A percentile compares a stretch with the other conserved stretches of the same genome.
Evolutionary conservation across 768 basidiomycete species (phyloP).

Genomic region (Hygrocybe punicea): DNA sequence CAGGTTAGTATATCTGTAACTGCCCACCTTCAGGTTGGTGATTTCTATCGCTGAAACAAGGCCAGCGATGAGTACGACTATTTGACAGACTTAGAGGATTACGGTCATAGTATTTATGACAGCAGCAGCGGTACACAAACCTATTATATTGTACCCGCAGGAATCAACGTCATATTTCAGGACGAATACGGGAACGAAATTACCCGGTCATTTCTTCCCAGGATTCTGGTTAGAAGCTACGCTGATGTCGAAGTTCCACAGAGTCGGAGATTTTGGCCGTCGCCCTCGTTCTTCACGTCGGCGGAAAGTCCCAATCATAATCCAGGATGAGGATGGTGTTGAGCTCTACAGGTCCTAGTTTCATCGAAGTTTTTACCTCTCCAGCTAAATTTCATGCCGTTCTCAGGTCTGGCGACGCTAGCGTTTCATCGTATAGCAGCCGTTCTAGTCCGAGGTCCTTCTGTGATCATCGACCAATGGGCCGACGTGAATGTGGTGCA

Average conservation of each 20-base stretch:
- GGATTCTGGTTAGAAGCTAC: background rate
- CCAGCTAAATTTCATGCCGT: background rate
- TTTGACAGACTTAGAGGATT: background rate
- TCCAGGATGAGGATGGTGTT: constrained; percentile 57
- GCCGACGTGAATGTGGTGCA: background rate
- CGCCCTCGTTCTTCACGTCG: constrained; percentile 17
- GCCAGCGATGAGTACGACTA: background rate
- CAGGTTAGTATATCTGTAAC: too few relatives aligned
- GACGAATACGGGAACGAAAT: constrained; percentile 64
- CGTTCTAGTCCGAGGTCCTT: background rate
- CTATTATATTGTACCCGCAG: constrained; percentile 63
- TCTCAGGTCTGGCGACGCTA: constrained; percentile 17
- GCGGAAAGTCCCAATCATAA: constrained; percentile 45
- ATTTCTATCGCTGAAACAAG: background rate
- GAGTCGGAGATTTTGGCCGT: constrained; percentile 51
- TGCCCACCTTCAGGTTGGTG: too few relatives aligned
- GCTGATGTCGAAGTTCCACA: constrained; percentile 17
- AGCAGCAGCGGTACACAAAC: constrained; percentile 4
- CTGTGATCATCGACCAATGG: too few relatives aligned
- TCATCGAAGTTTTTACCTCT: background rate
- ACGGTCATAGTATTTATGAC: background rate
- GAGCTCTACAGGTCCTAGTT: constrained; percentile 52
- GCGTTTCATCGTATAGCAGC: constrained; percentile 1
- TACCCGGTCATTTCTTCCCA: constrained; percentile 46
- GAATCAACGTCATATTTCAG: constrained; percentile 63